Evolutionary conservation across 495 filamentous ascomycete species (phyloP), one percentile per base, ranked within the genome.

Genomic region (Talaromyces thailandensis): DNA sequence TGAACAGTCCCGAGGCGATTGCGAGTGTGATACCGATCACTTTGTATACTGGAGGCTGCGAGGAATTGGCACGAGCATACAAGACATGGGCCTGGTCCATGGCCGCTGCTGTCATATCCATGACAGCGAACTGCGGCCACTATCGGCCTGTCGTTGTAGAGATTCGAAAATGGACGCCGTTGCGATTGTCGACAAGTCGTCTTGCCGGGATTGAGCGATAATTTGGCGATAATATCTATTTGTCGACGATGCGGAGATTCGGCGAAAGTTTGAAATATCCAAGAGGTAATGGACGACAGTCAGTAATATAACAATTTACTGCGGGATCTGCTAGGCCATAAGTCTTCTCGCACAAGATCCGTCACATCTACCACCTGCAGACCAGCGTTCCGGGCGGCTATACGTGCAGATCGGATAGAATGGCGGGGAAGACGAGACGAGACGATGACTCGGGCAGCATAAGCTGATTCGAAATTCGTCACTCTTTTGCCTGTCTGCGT

Each of bases 1-100:
- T 98, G 73, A 98, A 98, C 29, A 92, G 73, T 16, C 94, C 94
- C 2, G 94, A 97, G 37, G 86, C 84, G 64, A 97, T 83, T 5
- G 94, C 94, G 29, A 98, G 81, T 12, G 85, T 82, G 63, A 98
- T 88, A 43, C 94, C 94, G 66, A 98, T 82, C 3, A 87, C 86
- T 71, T 98, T 98, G 82, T 88, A 98, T 43, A 80, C 71, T 5
- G 84, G 73, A 8, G 86, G 86, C 18, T 83, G 81, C 32, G 61
- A 64, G n/a, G 74, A 71, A 57, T 56, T 53, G 14, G 75, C 71
- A 64, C 84, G 76, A 24, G 76, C 77, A 67, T 81, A 75, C 60
- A 85, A 68, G 52, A 73, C 66, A 31, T 82, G 71, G 51, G 81
- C 76, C 24, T 76, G 69, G 51, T 70, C 64, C 57, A 84, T 64